Base-by-base conservation (phyloP, 1,139 yeast genomes). In the Pneumocystis murina region DNA sequence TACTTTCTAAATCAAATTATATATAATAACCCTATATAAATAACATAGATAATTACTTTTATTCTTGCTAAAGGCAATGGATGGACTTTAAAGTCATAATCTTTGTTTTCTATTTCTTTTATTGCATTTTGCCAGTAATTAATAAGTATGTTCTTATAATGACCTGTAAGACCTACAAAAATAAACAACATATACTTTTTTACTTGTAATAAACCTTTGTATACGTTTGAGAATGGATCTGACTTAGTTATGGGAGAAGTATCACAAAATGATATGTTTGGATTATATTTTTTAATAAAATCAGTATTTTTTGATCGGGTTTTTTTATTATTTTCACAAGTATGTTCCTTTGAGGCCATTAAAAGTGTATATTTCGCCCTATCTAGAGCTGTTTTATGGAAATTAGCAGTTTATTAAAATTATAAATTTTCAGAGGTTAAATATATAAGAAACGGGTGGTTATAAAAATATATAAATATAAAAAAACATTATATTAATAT, bases 121-220 rank as follows among this genome's bases (percentile, higher is more conserved):
- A 92, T 91, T 12, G 92, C 84, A 70, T 87, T 95, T 76, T 92
- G 98, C 98, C 98, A 92, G 74, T 91, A 92, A 68, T 87, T 91
- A 82, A 91, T 85, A 92, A 92, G 87, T 77, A 85, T 81, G 70
- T 88, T 92, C 67, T 90, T 81, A 74, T 90, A 86, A 66, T 82
- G 83, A 0, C 96, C 96, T 0, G 80, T 79, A 57, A 92, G 79
- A 0, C 98, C 98, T 72, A 24, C 17, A 48, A 12, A 12, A 48
- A 12, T 48, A 3, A 48, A 48, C 7, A 24, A 28, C n/a, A 59
- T 14, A 54, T 36, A 24, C 16, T 48, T 24, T 1, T 12, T 4
- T 8, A 24, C 3, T 3, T 12, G 1, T 3, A 5, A 24, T 24
- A 10, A 24, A 48, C 55, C 55, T 24, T 48, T 28, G 12, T 48